phyloP scores from a whole-genome alignment of 2,329 filamentous ascomycete species.

The Tolypocladium cylindrosporum region DNA sequence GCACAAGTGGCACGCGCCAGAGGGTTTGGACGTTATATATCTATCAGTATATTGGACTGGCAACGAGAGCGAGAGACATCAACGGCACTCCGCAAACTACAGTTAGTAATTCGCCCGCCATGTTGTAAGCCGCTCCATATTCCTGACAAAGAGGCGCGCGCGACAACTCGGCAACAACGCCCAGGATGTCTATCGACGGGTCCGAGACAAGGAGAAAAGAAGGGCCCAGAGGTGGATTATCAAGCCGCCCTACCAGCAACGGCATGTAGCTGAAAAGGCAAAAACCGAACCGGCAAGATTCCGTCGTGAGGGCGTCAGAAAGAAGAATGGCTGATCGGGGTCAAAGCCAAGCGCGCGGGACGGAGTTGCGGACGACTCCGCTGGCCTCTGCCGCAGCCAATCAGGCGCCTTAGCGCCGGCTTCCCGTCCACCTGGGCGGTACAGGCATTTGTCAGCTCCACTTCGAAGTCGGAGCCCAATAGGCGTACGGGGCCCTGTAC shows the following conservation, averaged over 20 bases:
- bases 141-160: not conserved
- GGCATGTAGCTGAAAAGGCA: not conserved
- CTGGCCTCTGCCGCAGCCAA: conserved; percentile 1
- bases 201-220: not conserved
- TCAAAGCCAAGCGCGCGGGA: not conserved
- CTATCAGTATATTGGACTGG: not conserved
- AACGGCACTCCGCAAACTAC: not conserved
- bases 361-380: not conserved
- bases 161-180: not conserved
- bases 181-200: not conserved
- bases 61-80: not conserved
- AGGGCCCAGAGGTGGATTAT: not conserved
- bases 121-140: not conserved
- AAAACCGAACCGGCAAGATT: not conserved
- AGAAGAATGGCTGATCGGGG: not conserved
- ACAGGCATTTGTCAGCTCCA: too few relatives aligned
- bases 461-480: too few relatives aligned
- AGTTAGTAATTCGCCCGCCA: not conserved
- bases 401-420: conserved; percentile 5
- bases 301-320: not conserved
- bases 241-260: not conserved
- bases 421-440: not conserved
- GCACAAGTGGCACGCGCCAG: not conserved
- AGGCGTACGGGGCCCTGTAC: too few relatives aligned
- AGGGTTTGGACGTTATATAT: not conserved